phyloP scores from a whole-genome alignment of 805 yeast genomes.

The Yarrowia sp. region DNA sequence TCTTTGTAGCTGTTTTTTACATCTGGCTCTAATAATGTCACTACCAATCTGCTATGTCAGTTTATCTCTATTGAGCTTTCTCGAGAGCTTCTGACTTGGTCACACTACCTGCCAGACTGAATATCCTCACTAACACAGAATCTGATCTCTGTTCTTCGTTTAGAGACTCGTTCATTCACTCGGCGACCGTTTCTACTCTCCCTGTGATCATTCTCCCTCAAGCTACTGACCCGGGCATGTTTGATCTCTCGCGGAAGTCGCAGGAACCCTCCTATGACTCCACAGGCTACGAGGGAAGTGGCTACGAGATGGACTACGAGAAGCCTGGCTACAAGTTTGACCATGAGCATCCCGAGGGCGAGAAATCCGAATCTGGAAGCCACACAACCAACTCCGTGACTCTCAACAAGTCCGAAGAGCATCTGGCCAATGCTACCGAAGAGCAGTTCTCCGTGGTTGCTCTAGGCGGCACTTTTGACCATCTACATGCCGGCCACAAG shows the following conservation, averaged over 20 bases:
- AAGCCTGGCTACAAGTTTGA: constrained; percentile 25
- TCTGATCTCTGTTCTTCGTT: constrained; percentile 41
- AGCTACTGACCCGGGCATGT: constrained; percentile 12
- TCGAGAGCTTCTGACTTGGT: no score
- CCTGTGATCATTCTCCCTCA: constrained; percentile 44
- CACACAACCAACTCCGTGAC: constrained; percentile 19
- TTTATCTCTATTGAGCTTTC: no score
- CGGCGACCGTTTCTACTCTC: constrained; percentile 41
- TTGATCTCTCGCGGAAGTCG: constrained; percentile 13
- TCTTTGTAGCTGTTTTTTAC: no score
- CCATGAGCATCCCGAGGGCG: constrained; percentile 33
- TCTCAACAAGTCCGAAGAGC: constrained; percentile 14
- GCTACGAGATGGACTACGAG: constrained; percentile 37
- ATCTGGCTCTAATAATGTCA: no score
- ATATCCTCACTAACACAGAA: constrained; percentile 36
- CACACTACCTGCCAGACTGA: no score
- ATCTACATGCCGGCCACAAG: constrained; percentile 94
- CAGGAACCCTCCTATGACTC: constrained; percentile 9
- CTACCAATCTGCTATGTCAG: no score
- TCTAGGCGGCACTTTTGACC: constrained; percentile 97
- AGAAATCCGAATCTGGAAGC: not conserved
- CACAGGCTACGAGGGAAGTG: constrained; percentile 16
- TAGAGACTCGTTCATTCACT: constrained; percentile 42
- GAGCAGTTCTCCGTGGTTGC: constrained; percentile 50
- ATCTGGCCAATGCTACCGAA: constrained; percentile 40